Evolutionary conservation across 1,284 basidiomycete species (phyloP), one percentile per base, ranked within the genome.

Genomic region (Rhodotorula sp.): DNA sequence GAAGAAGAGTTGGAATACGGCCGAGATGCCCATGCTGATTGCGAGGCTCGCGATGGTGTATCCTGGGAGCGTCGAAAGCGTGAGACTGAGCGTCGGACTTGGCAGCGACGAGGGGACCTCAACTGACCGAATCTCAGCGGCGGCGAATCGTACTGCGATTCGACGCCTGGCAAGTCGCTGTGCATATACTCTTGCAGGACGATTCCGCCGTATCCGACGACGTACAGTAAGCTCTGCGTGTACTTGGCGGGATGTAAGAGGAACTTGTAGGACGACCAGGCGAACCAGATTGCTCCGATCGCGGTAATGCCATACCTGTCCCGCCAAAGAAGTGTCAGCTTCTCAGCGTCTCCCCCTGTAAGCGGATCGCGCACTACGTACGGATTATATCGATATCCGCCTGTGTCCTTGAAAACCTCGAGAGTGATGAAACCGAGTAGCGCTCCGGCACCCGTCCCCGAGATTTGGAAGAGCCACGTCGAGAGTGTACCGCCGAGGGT

Each of bases 361-460:
- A 29, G 3, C 29, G 29, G 3, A 29, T 29, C 29, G 29, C 3
- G 29, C 29, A 29, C 29, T 29, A 29, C 76, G 49, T 51, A 78
- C 69, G 82, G 82, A 64, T 83, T 83, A 71, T 80, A 82, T 21
- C 62, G 66, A 68, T 81, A 82, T 12, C 82, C 82, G 39, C 82
- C 82, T 48, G 82, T 79, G 67, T 81, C 72, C 7, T 77, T 66
- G 74, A 82, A 81, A 60, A 65, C 77, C 71, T 58, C 79, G 62
- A 59, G 77, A 65, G 70, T 75, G 71, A 64, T 77, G 58, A 74
- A 76, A 65, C 58, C 78, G 71, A 62, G 75, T 39, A 68, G 65
- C 0, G 64, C 73, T 67, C 68, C 78, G 43, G 68, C 70, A 29
- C 72, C 76, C 14, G 67, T 67, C n/a, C 58, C 70, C 20, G 67